phyloP scores from a whole-genome alignment of 306 rosid species.

The Prunus salicina region DNA sequence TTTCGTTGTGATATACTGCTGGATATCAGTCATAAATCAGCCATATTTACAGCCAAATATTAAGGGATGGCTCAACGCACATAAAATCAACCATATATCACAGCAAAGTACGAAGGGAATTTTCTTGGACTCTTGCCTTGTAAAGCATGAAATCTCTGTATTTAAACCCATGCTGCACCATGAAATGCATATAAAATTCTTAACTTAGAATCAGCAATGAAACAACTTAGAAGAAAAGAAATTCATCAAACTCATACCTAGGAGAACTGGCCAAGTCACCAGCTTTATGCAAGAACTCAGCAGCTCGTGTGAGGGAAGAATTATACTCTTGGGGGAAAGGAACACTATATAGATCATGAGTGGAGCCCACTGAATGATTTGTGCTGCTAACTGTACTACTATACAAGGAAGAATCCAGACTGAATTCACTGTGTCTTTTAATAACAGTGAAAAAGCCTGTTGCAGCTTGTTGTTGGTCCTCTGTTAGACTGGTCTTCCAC shows the following conservation, averaged over 20 bases:
- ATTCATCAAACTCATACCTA: slow-evolving; percentile 41
- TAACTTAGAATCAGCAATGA: background rate
- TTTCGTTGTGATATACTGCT: background rate
- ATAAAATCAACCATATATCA: background rate
- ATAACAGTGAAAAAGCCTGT: slow-evolving; percentile 76
- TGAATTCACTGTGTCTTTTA: slow-evolving; percentile 60
- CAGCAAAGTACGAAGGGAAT: background rate
- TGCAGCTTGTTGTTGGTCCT: slow-evolving; percentile 62
- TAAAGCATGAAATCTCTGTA: background rate
- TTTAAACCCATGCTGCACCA: background rate
- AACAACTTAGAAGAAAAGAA: slow-evolving; percentile 6
- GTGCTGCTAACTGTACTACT: slow-evolving; percentile 15
- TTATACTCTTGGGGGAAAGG: slow-evolving; percentile 82
- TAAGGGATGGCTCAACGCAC: background rate
- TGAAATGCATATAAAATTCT: background rate
- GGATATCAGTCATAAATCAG: background rate
- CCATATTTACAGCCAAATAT: background rate
- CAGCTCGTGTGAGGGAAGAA: slow-evolving; percentile 60
- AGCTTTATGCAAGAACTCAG: slow-evolving; percentile 79
- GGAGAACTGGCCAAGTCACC: slow-evolving; percentile 63
- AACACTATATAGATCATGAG: slow-evolving; percentile 53
- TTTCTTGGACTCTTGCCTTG: background rate
- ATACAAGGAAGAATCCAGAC: slow-evolving; percentile 44
- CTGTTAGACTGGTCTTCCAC: slow-evolving; percentile 69
- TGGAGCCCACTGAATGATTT: slow-evolving; percentile 22